A percentile compares a stretch with the other conserved stretches of the same genome.
Evolutionary conservation across 306 rosid genomes (phyloP).

Genomic region (Dalbergia cochinchinensis): DNA sequence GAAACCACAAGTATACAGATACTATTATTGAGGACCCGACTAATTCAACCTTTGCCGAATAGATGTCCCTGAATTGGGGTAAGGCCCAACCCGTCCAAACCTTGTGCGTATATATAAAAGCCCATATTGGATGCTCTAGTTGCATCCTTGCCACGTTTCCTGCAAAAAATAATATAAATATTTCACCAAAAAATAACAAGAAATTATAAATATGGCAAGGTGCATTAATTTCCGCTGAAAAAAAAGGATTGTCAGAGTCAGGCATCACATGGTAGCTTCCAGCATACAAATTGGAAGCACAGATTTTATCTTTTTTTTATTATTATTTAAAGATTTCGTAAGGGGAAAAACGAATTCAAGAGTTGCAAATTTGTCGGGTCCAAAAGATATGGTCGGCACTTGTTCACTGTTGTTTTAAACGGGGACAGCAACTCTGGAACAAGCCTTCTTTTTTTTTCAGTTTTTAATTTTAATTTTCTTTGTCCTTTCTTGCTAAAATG

Average conservation of each 20-base stretch:
- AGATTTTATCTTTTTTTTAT: background rate
- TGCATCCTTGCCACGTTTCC: conserved; percentile 5
- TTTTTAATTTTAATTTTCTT: background rate
- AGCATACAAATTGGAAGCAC: conserved; percentile 39
- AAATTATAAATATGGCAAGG: conserved; percentile 18
- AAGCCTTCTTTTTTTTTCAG: background rate
- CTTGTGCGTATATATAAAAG: too few relatives aligned
- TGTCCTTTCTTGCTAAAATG: conserved; percentile 36
- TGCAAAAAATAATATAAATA: background rate
- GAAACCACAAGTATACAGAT: too few relatives aligned
- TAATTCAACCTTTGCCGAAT: too few relatives aligned
- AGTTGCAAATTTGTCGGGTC: conserved; percentile 35
- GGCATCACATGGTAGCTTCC: conserved; percentile 44
- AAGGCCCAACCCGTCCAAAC: too few relatives aligned
- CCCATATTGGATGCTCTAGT: conserved; percentile 8
- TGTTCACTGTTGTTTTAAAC: conserved; percentile 29
- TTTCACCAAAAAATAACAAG: background rate
- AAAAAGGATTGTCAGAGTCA: conserved; percentile 32
- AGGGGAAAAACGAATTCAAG: conserved; percentile 14
- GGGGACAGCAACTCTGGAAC: conserved; percentile 14
- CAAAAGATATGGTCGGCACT: conserved; percentile 41
- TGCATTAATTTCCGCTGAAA: conserved; percentile 33
- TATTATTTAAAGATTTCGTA: background rate
- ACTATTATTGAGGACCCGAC: too few relatives aligned
- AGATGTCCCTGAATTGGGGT: too few relatives aligned